Evolutionary conservation across 192 early-diverging fungal species (phyloP).

Genomic region (Umbelopsis vinacea): DNA sequence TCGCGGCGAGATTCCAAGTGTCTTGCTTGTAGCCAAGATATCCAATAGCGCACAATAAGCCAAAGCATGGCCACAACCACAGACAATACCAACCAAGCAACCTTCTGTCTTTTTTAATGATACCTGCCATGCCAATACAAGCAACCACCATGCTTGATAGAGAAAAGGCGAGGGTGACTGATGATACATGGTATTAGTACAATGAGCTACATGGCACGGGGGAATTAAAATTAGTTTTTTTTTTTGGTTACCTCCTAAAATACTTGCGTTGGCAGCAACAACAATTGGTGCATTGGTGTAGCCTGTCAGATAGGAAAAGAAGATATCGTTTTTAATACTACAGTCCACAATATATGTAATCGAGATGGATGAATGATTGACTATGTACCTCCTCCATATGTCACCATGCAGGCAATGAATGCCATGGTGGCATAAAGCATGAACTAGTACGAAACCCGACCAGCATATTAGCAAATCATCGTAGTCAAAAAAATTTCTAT

Average conservation of each 20-base stretch:
- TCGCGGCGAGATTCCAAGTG: conserved; percentile 36
- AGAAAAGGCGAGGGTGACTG: conserved; percentile 35
- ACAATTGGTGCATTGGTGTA: conserved; percentile 12
- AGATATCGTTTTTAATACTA: neutral
- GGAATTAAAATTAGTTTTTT: too few species aligned
- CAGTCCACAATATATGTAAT: neutral
- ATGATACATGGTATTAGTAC: neutral
- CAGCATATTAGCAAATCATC: neutral
- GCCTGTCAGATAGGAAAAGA: neutral
- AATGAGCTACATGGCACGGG: too few species aligned
- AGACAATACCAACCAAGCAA: conserved; percentile 33
- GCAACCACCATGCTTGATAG: conserved; percentile 27
- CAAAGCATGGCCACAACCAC: conserved; percentile 44
- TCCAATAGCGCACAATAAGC: conserved; percentile 36
- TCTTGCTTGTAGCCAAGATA: conserved; percentile 44
- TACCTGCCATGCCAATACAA: conserved; percentile 35
- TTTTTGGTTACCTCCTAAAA: conserved; percentile 26
- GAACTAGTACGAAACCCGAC: neutral
- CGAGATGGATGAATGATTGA: too few species aligned
- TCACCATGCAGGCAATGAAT: conserved; percentile 1
- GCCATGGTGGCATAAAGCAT: neutral
- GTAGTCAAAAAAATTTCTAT: too few species aligned
- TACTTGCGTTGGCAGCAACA: conserved; percentile 7
- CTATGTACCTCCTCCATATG: conserved; percentile 6
- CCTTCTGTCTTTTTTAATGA: conserved; percentile 36